These are phyloP conservation scores for Pyrrhoderma noxium DNA, from an alignment of 1,284 basidiomycete genomes.

Conservation along the genomic window DNA sequence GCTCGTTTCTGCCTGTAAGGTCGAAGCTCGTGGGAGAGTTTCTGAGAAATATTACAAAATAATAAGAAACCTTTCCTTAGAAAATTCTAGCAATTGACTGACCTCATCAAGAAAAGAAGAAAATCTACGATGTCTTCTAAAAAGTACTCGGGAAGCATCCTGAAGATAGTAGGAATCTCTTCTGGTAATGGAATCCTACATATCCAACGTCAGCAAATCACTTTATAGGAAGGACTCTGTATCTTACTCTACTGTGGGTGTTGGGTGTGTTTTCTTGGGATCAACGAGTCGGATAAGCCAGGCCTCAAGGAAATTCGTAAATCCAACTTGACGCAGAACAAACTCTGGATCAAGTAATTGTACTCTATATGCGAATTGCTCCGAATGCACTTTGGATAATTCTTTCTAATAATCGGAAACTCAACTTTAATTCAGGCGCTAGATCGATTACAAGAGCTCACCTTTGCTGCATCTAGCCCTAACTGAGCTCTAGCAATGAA, in stretches of 20 bases:
- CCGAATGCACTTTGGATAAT: slow-evolving; percentile 58
- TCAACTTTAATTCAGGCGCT: too few relatives aligned
- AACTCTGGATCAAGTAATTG: slow-evolving; percentile 87
- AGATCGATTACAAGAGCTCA: slow-evolving; percentile 29
- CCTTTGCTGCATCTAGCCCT: slow-evolving; percentile 69
- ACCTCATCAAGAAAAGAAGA: slow-evolving; percentile 79
- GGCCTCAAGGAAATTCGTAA: slow-evolving; percentile 85
- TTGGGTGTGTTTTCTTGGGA: slow-evolving; percentile 74
- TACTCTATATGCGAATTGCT: slow-evolving; percentile 75
- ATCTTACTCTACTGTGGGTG: slow-evolving; percentile 56
- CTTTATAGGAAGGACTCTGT: neutral
- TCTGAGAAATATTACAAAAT: slow-evolving; percentile 32
- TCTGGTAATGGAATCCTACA: slow-evolving; percentile 76
- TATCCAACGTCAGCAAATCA: neutral
- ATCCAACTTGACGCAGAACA: slow-evolving; percentile 72
- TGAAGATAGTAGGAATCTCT: slow-evolving; percentile 81
- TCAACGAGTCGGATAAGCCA: slow-evolving; percentile 96
- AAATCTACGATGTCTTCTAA: slow-evolving; percentile 94
- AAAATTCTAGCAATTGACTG: slow-evolving; percentile 29
- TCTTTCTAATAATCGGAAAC: slow-evolving; percentile 51
- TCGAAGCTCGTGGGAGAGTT: slow-evolving; percentile 77
- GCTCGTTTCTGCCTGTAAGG: slow-evolving; percentile 75
- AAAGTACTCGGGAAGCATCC: slow-evolving; percentile 90
- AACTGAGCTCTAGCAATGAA: slow-evolving; percentile 61
- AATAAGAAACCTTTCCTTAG: too few relatives aligned